phyloP scores from a whole-genome alignment of 1,139 yeast species.

The Candida sojae region DNA sequence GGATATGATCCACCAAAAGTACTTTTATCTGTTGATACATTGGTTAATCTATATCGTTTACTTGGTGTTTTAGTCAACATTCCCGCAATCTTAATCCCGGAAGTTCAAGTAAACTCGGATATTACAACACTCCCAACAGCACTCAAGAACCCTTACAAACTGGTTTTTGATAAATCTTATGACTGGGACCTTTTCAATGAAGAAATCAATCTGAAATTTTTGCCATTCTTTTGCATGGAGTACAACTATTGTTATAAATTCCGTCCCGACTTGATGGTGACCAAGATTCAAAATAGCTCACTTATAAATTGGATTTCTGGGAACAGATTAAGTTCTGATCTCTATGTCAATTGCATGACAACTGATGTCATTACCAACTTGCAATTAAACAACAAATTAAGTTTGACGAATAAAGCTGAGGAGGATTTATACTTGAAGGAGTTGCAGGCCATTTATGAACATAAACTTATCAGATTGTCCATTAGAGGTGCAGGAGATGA shows the following conservation, averaged over 20 bases:
- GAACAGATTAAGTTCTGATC: slow-evolving; percentile 26
- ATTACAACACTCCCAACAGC: slow-evolving; percentile 25
- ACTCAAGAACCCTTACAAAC: slow-evolving; percentile 25
- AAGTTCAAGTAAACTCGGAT: slow-evolving; percentile 24
- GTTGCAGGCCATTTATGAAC: slow-evolving; percentile 19
- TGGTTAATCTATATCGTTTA: slow-evolving; percentile 25
- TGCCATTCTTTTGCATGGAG: slow-evolving; percentile 29
- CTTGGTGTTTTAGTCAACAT: slow-evolving; percentile 27
- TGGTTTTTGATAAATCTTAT: slow-evolving; percentile 15
- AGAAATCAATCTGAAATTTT: slow-evolving; percentile 21
- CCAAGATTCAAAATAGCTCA: slow-evolving; percentile 31
- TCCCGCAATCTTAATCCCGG: slow-evolving; percentile 23
- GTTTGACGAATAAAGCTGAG: slow-evolving; percentile 2
- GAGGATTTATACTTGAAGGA: slow-evolving; percentile 23
- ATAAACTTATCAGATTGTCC: slow-evolving; percentile 13
- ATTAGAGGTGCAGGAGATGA: slow-evolving; percentile 10
- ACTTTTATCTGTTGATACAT: slow-evolving; percentile 30
- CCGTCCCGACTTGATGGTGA: slow-evolving; percentile 32
- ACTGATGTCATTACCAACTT: slow-evolving; percentile 21
- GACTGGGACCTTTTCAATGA: slow-evolving; percentile 15
- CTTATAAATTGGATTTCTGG: slow-evolving; percentile 45
- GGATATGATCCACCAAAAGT: slow-evolving; percentile 20
- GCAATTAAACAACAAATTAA: slow-evolving; percentile 5
- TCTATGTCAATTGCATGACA: slow-evolving; percentile 26
- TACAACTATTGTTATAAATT: slow-evolving; percentile 31